phyloP scores from a whole-genome alignment of 805 yeast genomes.

The Candida cerambycidarum region DNA sequence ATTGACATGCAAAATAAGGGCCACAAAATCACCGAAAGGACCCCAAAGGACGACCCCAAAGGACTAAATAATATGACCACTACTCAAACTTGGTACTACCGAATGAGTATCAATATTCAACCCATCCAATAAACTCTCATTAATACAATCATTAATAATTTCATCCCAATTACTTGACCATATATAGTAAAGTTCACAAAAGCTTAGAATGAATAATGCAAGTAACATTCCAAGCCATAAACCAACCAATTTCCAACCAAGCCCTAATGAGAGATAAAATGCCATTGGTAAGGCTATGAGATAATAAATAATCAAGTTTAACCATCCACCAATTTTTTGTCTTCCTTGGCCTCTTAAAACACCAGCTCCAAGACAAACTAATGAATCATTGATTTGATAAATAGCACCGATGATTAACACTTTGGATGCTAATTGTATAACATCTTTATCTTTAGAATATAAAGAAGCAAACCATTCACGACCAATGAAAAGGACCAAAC shows the following conservation, averaged over 20 bases:
- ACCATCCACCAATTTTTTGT: slow-evolving; percentile 55
- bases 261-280: slow-evolving; percentile 41
- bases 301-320: slow-evolving; percentile 50
- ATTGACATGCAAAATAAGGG: too few species aligned
- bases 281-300: slow-evolving; percentile 51
- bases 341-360: slow-evolving; percentile 58
- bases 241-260: slow-evolving; percentile 41
- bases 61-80: slow-evolving; percentile 17
- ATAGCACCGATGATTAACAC: slow-evolving; percentile 48
- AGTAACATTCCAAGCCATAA: slow-evolving; percentile 50
- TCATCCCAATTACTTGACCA: slow-evolving; percentile 43
- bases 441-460: slow-evolving; percentile 40
- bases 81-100: slow-evolving; percentile 29
- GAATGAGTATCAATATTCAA: slow-evolving; percentile 31
- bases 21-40: too few species aligned
- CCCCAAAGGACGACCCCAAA: too few species aligned
- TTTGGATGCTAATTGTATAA: slow-evolving; percentile 36
- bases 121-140: slow-evolving; percentile 42
- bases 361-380: slow-evolving; percentile 53
- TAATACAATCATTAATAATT: slow-evolving; percentile 39
- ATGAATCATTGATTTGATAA: slow-evolving; percentile 53
- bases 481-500: slow-evolving; percentile 35
- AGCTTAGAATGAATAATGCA: slow-evolving; percentile 42
- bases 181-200: slow-evolving; percentile 43
- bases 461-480: slow-evolving; percentile 39